Evolutionary conservation across 495 filamentous ascomycete genomes (phyloP), one percentile per base, ranked within the genome.

Genomic region (Bacidia gigantensis): DNA sequence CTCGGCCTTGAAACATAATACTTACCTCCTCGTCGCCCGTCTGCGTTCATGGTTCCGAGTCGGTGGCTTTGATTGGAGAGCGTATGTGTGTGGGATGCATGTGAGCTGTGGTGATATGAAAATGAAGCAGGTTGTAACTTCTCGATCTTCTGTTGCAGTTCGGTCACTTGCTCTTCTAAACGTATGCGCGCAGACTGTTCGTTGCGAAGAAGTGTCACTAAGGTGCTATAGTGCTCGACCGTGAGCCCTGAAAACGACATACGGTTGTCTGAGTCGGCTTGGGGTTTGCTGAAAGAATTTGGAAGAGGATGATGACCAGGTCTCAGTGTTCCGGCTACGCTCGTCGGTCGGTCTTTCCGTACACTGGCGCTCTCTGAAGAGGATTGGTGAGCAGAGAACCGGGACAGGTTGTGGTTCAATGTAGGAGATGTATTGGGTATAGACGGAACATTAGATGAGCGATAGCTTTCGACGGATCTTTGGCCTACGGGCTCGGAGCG

Each of bases 181-280:
- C 65, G 71, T 26, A 72, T 62, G 40, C 77, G 73, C 0, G 77
- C 76, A 3, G 67, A 71, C 50, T 79, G 75, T 51, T 80, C 77
- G 25, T 74, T 69, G 7, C 76, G 72, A 18, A 80, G 65, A 0
- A 78, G 66, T n/a, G 68, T 70, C 24, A 79, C 67, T 10, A 80
- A 63, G 0, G 73, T 71, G 52, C 69, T 77, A 57, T 78, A 79
- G 48, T 80, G 74, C 49, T 77, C 74, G 41, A 78, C 69, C 12
- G 73, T 78, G 35, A 80, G 69, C 18, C 60, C 64, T 23, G 57
- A 43, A 10, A 56, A 52, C 41, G 57, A 57, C 20, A 46, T 47
- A 23, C 57, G 51, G 9, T 46, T 44, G 35, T 42, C 54, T 14
- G 46, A 46, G 24, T 61, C 59, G 35, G 38, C 17, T 26, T 38